Conservation (phyloP, 371 early-diverging fungal species). For the Mortierella sp. region DNA sequence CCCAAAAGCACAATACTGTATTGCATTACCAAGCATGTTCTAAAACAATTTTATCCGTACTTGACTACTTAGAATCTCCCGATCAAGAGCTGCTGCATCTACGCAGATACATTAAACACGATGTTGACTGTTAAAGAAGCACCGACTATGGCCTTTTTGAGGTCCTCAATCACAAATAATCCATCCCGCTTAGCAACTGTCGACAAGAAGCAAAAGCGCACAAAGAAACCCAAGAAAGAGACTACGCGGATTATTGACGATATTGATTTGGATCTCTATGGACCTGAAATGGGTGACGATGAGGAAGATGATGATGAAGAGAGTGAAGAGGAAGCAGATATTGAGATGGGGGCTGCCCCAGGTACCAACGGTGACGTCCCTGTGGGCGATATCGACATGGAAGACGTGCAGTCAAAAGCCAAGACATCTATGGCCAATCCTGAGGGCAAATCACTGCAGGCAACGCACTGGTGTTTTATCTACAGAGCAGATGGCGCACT, state of each 20-base stretch:
- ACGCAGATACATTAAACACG: slow-evolving; percentile 68
- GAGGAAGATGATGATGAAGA: slow-evolving; percentile 45
- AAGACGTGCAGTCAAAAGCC: slow-evolving; percentile 26
- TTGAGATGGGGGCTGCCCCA: slow-evolving; percentile 38
- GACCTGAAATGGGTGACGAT: slow-evolving; percentile 59
- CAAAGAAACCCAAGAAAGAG: slow-evolving; percentile 58
- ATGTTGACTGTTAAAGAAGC: slow-evolving; percentile 64
- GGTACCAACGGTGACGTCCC: slow-evolving; percentile 30
- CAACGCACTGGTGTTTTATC: slow-evolving; percentile 64
- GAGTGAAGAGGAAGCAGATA: slow-evolving; percentile 40
- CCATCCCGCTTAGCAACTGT: not conserved
- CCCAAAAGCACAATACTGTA: not conserved
- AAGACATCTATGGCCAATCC: slow-evolving; percentile 40
- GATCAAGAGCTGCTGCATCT: slow-evolving; percentile 68
- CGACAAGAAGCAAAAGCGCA: slow-evolving; percentile 57
- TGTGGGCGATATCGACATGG: slow-evolving; percentile 35
- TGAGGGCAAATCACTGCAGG: slow-evolving; percentile 42
- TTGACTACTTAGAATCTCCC: slow-evolving; percentile 49
- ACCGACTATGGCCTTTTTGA: slow-evolving; percentile 41
- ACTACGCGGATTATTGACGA: slow-evolving; percentile 63
- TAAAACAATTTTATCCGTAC: not conserved
- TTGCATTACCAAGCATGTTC: not conserved
- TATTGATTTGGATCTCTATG: slow-evolving; percentile 77
- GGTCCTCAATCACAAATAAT: slow-evolving; percentile 15
- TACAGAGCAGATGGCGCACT: slow-evolving; percentile 67